A percentile compares a stretch with the other conserved stretches of the same genome.
phyloP scores from a whole-genome alignment of 805 yeast genomes.

The Wickerhamiella galacta region DNA sequence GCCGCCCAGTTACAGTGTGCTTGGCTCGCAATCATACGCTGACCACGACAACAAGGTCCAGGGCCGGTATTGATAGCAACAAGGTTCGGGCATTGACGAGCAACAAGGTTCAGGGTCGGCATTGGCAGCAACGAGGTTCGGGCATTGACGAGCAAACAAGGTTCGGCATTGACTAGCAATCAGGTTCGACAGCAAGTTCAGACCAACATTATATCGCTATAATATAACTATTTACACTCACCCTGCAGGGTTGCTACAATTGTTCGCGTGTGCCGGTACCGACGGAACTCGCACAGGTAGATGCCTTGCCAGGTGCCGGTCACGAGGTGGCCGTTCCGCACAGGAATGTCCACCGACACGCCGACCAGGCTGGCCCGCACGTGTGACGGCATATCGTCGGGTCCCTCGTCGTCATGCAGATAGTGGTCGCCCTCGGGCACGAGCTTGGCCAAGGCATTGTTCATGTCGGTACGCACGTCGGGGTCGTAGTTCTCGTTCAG shows the following conservation, averaged over 20 bases:
- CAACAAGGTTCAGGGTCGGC: too few relatives aligned
- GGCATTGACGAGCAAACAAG: too few relatives aligned
- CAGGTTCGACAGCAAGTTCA: too few relatives aligned
- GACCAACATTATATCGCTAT: too few relatives aligned
- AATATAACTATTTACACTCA: too few relatives aligned
- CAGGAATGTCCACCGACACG: slow-evolving; percentile 49
- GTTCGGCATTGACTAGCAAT: too few relatives aligned
- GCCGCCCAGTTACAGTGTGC: too few relatives aligned
- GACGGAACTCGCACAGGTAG: slow-evolving; percentile 59
- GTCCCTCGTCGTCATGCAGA: slow-evolving; percentile 52
- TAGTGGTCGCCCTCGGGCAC: slow-evolving; percentile 50
- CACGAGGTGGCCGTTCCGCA: slow-evolving; percentile 46
- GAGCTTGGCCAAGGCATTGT: slow-evolving; percentile 40
- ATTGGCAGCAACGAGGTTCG: too few relatives aligned
- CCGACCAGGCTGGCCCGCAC: slow-evolving; percentile 47
- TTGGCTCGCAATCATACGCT: too few relatives aligned
- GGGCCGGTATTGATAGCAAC: too few relatives aligned
- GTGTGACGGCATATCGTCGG: slow-evolving; percentile 79
- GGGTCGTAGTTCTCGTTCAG: slow-evolving; percentile 70
- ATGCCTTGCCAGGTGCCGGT: slow-evolving; percentile 82
- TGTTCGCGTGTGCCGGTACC: slow-evolving; percentile 42
- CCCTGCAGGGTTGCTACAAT: slow-evolving; percentile 66
- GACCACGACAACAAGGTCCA: too few relatives aligned
- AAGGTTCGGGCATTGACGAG: too few relatives aligned
- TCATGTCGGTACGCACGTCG: slow-evolving; percentile 58